Evolutionary conservation across 306 rosid species (phyloP), one percentile per base, ranked within the genome.

Genomic region (Sindora glabra): DNA sequence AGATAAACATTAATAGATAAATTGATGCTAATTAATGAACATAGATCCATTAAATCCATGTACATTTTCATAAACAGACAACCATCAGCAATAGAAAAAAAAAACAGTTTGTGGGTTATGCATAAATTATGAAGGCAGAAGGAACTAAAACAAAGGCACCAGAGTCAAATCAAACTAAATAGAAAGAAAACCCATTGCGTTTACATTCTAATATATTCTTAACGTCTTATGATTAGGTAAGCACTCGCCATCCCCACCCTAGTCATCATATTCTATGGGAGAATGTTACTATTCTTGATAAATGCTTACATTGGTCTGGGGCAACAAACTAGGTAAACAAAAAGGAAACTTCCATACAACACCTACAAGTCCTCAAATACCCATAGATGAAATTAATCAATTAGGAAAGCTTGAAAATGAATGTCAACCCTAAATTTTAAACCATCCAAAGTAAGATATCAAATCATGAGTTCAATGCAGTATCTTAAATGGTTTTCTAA

Each of bases 1-100:
- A 51, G 17, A 49, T 25, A 37, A 62, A 55, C n/a, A n/a, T 11
- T 36, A 61, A 61, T 62, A 12, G 42, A 54, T 29, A 55, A 55
- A 17, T 5, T 30, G 48, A 10, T 57, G 37, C 36, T 6, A 37
- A 50, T 17, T 23, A 65, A 51, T 27, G 19, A 8, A 37, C 27
- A 47, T 10, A 47, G 13, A 46, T 64, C 11, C 15, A 18, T 26
- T 23, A 29, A 48, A 17, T 56, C 12, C 24, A 46, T 51, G 46
- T 48, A 40, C 48, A 37, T 59, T 40, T 65, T 24, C 23, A 46
- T 42, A 55, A 27, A 33, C 67, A 76, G 29, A 41, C 46, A 64
- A 64, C 19, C 52, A 25, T 0, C 30, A 17, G 21, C 9, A 14
- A 41, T 41, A 22, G n/a, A n/a, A 15, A 41, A 14, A 14, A 41